Conservation (phyloP, 164 flowering plant genomes). For the Annona cherimola region DNA sequence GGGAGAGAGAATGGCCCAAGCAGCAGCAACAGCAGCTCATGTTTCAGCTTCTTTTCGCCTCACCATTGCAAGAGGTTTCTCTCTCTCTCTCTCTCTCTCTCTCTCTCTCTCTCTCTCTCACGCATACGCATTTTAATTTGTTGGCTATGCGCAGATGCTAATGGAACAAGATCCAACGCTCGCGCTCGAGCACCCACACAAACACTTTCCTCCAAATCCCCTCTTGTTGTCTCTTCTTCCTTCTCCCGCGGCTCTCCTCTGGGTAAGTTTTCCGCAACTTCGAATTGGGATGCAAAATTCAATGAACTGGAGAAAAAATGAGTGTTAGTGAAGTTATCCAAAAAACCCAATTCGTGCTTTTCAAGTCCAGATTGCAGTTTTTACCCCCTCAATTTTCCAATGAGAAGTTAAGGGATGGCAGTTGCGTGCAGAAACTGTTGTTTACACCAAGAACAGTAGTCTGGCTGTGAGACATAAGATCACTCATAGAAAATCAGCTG, state of each 20-base stretch:
- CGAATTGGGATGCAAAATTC: not conserved
- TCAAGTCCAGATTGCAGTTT: not conserved
- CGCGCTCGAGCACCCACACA: slow-evolving; percentile 15
- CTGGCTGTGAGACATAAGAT: no score
- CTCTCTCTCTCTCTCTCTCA: not conserved
- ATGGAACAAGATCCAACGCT: slow-evolving; percentile 11
- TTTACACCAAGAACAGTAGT: no score
- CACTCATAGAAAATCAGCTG: no score
- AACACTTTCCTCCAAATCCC: slow-evolving; percentile 18
- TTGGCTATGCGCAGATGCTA: slow-evolving; percentile 26
- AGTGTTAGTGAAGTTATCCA: not conserved
- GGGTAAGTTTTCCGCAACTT: slow-evolving; percentile 22
- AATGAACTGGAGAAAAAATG: not conserved
- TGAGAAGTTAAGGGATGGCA: no score
- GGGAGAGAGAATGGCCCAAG: slow-evolving; percentile 25
- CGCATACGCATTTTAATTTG: no score
- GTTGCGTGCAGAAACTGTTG: no score
- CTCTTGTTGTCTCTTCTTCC: slow-evolving; percentile 19
- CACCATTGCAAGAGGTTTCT: slow-evolving; percentile 20
- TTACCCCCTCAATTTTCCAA: no score
- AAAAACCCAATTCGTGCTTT: not conserved
- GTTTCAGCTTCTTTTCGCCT: slow-evolving; percentile 32
- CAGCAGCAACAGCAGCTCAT: slow-evolving; percentile 31
- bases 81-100: not conserved
- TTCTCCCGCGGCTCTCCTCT: slow-evolving; percentile 52